A percentile compares a stretch with the other conserved stretches of the same genome.
Evolutionary conservation across 2,329 filamentous ascomycete species (phyloP).

Genomic region (Magnaporthiopsis poae): DNA sequence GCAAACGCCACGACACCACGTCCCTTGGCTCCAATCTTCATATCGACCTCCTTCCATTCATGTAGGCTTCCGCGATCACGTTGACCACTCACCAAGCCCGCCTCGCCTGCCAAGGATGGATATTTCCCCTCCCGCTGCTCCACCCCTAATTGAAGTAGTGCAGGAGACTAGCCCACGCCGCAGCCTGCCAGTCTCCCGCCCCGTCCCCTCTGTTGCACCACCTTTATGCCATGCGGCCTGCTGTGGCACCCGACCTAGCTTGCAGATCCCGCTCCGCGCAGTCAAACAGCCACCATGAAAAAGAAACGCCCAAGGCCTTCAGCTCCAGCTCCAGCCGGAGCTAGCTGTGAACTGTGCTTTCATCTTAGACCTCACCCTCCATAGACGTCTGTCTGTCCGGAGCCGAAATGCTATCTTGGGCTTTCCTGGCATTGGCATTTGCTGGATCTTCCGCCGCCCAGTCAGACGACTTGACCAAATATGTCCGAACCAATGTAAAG

Average conservation of each 20-base stretch:
- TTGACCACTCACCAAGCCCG: not conserved
- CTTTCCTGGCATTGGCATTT: not conserved
- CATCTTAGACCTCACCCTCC: not conserved
- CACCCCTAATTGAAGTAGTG: too few species aligned
- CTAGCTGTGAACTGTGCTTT: too few species aligned
- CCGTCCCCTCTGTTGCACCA: not conserved
- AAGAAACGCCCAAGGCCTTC: not conserved
- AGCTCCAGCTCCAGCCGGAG: too few species aligned
- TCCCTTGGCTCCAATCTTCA: not conserved
- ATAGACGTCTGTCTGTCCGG: not conserved
- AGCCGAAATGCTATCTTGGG: not conserved
- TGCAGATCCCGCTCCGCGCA: not conserved
- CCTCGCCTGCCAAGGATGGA: not conserved
- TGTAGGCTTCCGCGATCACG: not conserved
- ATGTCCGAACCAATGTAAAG: constrained; percentile 5
- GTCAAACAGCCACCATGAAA: not conserved
- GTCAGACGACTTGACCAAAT: constrained; percentile 3
- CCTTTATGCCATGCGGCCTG: not conserved
- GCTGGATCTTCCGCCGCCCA: not conserved
- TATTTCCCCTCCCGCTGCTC: too few species aligned
- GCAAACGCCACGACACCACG: not conserved
- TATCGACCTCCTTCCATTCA: not conserved
- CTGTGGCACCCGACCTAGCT: not conserved
- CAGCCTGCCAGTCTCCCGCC: not conserved
- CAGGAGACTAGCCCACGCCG: too few species aligned